Percentiles rank a stretch among this genome's conserved stretches.
Conservation (phyloP, 2,329 filamentous ascomycete genomes). For the Esteya vermicola region DNA sequence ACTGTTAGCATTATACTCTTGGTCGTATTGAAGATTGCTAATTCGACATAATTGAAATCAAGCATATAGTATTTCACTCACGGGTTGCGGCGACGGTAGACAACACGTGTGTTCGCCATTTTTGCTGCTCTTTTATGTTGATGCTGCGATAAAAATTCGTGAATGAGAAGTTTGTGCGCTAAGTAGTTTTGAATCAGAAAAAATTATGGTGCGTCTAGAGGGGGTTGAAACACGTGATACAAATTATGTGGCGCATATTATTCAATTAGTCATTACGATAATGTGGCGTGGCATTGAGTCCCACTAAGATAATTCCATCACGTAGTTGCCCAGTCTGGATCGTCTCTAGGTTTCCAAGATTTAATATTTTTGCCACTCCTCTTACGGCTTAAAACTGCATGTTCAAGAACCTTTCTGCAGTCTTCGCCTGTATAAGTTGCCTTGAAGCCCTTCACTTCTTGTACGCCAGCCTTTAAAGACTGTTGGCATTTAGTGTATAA, state of each 20-base stretch:
- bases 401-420: slow-evolving; percentile 34
- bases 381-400: slow-evolving; percentile 36
- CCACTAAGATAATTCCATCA: too few species aligned
- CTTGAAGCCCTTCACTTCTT: slow-evolving; percentile 37
- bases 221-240: slow-evolving; percentile 9
- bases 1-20: slow-evolving; percentile 5
- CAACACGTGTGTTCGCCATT: slow-evolving; percentile 47
- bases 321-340: slow-evolving; percentile 48
- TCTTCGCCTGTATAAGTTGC: slow-evolving; percentile 30
- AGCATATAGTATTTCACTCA: slow-evolving; percentile 32
- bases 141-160: slow-evolving; percentile 5
- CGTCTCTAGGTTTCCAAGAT: slow-evolving; percentile 42
- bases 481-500: slow-evolving; percentile 32
- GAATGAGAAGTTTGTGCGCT: slow-evolving; percentile 2
- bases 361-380: slow-evolving; percentile 42
- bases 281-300: too few species aligned
- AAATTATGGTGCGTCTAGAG: slow-evolving; percentile 10
- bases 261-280: too few species aligned
- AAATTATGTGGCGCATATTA: too few species aligned
- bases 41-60: neutral
- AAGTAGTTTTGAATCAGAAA: slow-evolving; percentile 4
- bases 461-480: slow-evolving; percentile 29
- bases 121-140: slow-evolving; percentile 27
- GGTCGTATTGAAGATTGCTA: too few species aligned
- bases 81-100: slow-evolving; percentile 68